These are phyloP conservation scores for Puccinellia tenuiflora DNA, from an alignment of 176 grass and related monocot genomes.

Conservation along the genomic window DNA sequence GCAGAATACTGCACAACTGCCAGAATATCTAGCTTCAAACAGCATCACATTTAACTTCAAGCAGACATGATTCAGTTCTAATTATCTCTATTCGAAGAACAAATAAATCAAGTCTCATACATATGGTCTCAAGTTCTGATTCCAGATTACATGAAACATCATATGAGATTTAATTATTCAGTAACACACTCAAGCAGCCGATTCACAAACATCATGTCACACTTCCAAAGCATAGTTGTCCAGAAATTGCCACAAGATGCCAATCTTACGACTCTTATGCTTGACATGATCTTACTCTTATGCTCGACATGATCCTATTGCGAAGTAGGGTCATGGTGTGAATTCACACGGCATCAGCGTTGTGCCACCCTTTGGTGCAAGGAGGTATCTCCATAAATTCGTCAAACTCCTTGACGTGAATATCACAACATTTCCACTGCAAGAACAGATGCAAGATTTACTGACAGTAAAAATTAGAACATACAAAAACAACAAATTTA, in stretches of 20 bases:
- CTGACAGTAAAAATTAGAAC: neutral
- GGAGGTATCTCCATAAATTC: constrained; percentile 95
- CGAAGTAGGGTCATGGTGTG: neutral
- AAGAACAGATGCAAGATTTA: neutral
- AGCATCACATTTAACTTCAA: neutral
- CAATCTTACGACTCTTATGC: neutral
- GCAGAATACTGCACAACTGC: neutral
- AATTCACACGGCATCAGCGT: constrained; percentile 65
- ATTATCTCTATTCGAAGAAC: neutral
- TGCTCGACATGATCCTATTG: neutral
- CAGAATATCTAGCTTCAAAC: neutral
- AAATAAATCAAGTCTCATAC: neutral
- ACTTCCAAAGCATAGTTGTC: constrained; percentile 16
- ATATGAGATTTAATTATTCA: neutral
- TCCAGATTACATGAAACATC: constrained; percentile 25
- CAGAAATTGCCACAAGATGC: neutral
- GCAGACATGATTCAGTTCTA: neutral
- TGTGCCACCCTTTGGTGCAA: constrained; percentile 95
- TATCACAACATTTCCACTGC: constrained; percentile 98
- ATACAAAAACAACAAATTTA: neutral
- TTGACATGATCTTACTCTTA: neutral
- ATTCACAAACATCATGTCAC: constrained; percentile 16
- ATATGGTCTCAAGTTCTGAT: constrained; percentile 9
- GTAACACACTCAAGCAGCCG: neutral
- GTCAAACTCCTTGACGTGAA: constrained; percentile 94